Evolutionary conservation across 768 basidiomycete species (phyloP).

Genomic region (Chiua virens): DNA sequence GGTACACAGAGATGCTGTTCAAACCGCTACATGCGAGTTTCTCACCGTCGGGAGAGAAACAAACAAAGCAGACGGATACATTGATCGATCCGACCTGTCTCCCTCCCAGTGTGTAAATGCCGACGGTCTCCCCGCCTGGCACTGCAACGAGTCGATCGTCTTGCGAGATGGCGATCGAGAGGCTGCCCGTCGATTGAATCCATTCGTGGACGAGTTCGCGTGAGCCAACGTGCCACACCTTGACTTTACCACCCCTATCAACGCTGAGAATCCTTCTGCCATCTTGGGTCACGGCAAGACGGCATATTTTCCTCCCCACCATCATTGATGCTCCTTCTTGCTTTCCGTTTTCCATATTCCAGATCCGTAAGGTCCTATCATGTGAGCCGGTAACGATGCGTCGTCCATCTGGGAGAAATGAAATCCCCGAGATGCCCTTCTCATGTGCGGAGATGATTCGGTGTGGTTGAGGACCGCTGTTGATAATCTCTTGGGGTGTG

Average conservation of each 20-base stretch:
- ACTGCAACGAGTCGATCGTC: conserved; percentile 5
- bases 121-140: background rate
- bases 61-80: no score
- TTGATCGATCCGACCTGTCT: background rate
- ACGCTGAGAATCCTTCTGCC: background rate
- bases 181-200: background rate
- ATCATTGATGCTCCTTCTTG: conserved; percentile 1
- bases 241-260: background rate
- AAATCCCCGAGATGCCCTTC: background rate
- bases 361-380: background rate
- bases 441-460: background rate
- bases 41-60: background rate
- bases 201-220: background rate
- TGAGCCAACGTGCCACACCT: conserved; percentile 2
- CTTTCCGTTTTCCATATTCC: conserved; percentile 5
- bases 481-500: background rate
- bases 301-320: background rate
- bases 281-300: conserved; percentile 1
- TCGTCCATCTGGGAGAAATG: conserved; percentile 7
- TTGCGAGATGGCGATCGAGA: background rate
- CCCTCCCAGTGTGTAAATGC: background rate
- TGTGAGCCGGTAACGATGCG: background rate
- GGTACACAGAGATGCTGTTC: background rate
- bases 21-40: conserved; percentile 2
- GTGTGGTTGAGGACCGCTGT: background rate